A percentile compares a stretch with the other conserved stretches of the same genome.
phyloP scores from a whole-genome alignment of 805 yeast genomes.

The Metschnikowia borealis region DNA sequence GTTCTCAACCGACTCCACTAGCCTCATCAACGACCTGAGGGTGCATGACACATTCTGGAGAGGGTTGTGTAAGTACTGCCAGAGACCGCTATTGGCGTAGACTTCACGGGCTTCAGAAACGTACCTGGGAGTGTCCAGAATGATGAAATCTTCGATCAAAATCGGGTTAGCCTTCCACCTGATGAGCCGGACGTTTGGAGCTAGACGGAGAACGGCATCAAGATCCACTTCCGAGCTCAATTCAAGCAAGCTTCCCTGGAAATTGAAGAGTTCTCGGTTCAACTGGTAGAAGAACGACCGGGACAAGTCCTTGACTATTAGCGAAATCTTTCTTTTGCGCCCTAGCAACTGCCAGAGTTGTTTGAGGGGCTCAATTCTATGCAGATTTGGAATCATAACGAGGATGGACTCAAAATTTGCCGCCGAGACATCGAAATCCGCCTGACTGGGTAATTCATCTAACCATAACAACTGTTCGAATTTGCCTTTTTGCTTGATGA shows the following conservation, averaged over 20 bases:
- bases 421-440: not conserved
- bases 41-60: slow-evolving; percentile 44
- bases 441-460: slow-evolving; percentile 9
- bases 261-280: slow-evolving; percentile 22
- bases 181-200: slow-evolving; percentile 39
- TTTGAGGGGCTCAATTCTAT: slow-evolving; percentile 7
- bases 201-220: slow-evolving; percentile 19
- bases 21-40: slow-evolving; percentile 46
- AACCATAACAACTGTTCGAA: slow-evolving; percentile 25
- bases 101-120: not conserved
- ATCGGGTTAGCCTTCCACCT: slow-evolving; percentile 46
- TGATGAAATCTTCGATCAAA: slow-evolving; percentile 34
- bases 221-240: slow-evolving; percentile 9
- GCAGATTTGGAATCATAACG: slow-evolving; percentile 6
- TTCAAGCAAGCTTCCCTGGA: slow-evolving; percentile 15
- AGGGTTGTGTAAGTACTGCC: slow-evolving; percentile 43
- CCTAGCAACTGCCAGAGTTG: slow-evolving; percentile 8
- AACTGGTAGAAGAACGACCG: slow-evolving; percentile 29
- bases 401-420: slow-evolving; percentile 6
- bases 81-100: slow-evolving; percentile 25
- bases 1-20: slow-evolving; percentile 36
- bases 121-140: slow-evolving; percentile 15
- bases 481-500: slow-evolving; percentile 46
- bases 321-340: slow-evolving; percentile 14
- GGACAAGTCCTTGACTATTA: slow-evolving; percentile 35